A percentile compares a stretch with the other conserved stretches of the same genome.
phyloP scores from a whole-genome alignment of 1,284 basidiomycete genomes.

The Polyporus tsugae region DNA sequence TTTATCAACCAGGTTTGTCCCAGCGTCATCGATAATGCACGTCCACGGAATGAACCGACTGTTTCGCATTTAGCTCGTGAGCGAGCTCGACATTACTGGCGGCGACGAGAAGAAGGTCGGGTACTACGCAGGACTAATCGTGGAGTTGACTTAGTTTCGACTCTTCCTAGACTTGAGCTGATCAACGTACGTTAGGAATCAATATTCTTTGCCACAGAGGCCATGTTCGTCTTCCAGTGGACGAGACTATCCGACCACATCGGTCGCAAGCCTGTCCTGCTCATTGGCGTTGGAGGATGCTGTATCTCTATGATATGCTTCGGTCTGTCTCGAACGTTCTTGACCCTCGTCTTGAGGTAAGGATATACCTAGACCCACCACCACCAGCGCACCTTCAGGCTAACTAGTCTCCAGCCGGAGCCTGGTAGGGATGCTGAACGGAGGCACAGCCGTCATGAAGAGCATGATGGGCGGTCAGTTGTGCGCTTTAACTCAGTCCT shows the following conservation, averaged over 20 bases:
- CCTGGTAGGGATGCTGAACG: constrained; percentile 59
- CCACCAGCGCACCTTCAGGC: background rate
- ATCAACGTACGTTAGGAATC: constrained; percentile 51
- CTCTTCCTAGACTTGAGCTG: background rate
- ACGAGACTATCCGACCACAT: constrained; percentile 62
- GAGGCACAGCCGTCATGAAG: constrained; percentile 63
- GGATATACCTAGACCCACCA: constrained; percentile 25
- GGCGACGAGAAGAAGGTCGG: constrained; percentile 66
- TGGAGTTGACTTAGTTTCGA: constrained; percentile 30
- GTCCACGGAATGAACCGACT: too few relatives aligned
- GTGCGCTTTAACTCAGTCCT: background rate
- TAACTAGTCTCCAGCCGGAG: constrained; percentile 48
- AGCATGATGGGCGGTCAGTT: constrained; percentile 47
- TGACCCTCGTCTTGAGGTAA: constrained; percentile 42
- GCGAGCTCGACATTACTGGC: constrained; percentile 54
- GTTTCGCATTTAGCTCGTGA: constrained; percentile 52
- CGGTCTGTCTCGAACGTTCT: constrained; percentile 58
- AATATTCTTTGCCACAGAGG: constrained; percentile 63
- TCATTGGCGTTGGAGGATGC: constrained; percentile 56
- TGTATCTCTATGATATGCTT: constrained; percentile 61
- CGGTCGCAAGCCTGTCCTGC: constrained; percentile 65
- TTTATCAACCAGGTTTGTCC: constrained; percentile 63
- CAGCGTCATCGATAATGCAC: too few relatives aligned
- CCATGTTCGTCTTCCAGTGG: constrained; percentile 66
- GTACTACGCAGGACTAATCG: constrained; percentile 72